A percentile compares a stretch with the other conserved stretches of the same genome.
phyloP scores from a whole-genome alignment of 768 basidiomycete species.

The Termitomyces sp. region DNA sequence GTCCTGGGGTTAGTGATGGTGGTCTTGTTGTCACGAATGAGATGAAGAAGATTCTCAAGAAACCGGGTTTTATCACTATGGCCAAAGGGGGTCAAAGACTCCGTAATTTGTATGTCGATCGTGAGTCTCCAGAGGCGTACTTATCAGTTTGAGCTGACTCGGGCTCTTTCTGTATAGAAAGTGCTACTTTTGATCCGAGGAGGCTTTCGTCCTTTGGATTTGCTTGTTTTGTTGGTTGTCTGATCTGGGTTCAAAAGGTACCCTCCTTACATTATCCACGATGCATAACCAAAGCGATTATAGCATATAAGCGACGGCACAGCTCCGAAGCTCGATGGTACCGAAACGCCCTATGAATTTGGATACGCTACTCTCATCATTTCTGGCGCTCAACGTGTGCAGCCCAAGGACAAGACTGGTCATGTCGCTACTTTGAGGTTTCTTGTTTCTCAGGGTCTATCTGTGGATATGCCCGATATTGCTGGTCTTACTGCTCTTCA shows the following conservation, averaged over 20 bases:
- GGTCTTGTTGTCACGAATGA: constrained; percentile 23
- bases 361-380: constrained; percentile 36
- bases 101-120: constrained; percentile 21
- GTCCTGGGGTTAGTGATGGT: constrained; percentile 8
- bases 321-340: constrained; percentile 31
- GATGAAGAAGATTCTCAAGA: constrained; percentile 21
- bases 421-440: constrained; percentile 31
- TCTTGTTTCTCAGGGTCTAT: constrained; percentile 35
- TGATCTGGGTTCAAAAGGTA: constrained; percentile 16
- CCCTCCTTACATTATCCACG: background rate
- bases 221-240: constrained; percentile 20
- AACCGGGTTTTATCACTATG: constrained; percentile 20
- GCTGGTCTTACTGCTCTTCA: constrained; percentile 44
- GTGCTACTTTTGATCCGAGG: constrained; percentile 16
- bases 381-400: constrained; percentile 34
- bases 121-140: constrained; percentile 8
- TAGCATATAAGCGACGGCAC: background rate
- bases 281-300: background rate
- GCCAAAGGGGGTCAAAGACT: constrained; percentile 22
- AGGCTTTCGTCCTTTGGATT: constrained; percentile 23
- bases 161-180: constrained; percentile 12
- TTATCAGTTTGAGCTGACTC: background rate
- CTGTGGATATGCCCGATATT: constrained; percentile 37
- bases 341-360: constrained; percentile 36
- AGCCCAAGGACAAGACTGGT: constrained; percentile 8